Conservation (phyloP, 164 flowering plant genomes). For the Magnolia changhungtana region DNA sequence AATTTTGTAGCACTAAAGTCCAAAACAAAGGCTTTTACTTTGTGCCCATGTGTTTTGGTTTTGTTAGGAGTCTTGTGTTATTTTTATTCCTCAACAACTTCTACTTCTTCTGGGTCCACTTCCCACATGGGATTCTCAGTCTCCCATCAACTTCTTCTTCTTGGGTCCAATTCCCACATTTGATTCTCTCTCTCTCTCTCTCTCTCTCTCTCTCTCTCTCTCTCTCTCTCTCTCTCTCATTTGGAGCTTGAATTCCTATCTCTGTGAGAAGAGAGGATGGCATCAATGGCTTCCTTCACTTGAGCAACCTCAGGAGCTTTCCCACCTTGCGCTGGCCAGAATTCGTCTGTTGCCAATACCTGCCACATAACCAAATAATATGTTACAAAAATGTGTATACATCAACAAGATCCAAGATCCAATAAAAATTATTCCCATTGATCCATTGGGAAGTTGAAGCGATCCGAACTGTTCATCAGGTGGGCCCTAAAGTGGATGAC, state of each 20-base stretch:
- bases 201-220: too few species aligned
- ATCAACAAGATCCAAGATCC: not conserved
- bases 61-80: not conserved
- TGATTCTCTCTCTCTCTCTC: too few species aligned
- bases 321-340: slow-evolving; percentile 94
- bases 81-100: not conserved
- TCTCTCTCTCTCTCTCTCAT: slow-evolving; percentile 12
- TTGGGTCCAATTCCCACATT: not conserved
- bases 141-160: not conserved
- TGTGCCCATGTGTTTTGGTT: not conserved
- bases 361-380: slow-evolving; percentile 11
- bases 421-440: too few species aligned
- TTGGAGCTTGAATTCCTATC: slow-evolving; percentile 49
- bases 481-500: too few species aligned
- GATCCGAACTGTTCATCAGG: not conserved
- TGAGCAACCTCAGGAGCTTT: slow-evolving; percentile 90
- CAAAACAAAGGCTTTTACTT: slow-evolving; percentile 11
- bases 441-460: not conserved
- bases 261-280: slow-evolving; percentile 70
- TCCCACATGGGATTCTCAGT: not conserved
- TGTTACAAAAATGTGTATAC: not conserved
- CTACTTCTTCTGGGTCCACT: not conserved
- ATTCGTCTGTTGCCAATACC: slow-evolving; percentile 94
- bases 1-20: slow-evolving; percentile 6
- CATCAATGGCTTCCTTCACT: slow-evolving; percentile 94